phyloP scores from a whole-genome alignment of 2,329 filamentous ascomycete genomes.

The Arthrinium puccinioides region DNA sequence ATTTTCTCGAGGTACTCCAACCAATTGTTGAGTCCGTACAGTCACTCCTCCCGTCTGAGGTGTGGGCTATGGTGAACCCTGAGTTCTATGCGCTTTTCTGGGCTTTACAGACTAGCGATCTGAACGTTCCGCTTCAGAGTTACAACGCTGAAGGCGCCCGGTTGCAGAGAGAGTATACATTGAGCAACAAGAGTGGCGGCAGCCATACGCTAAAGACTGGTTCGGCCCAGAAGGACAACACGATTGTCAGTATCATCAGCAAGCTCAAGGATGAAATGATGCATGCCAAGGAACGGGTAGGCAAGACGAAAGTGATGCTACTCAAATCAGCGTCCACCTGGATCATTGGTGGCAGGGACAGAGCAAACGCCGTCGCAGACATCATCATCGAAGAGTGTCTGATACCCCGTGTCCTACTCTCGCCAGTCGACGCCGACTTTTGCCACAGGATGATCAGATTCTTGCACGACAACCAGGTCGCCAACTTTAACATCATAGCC shows the following conservation, averaged over 20 bases:
- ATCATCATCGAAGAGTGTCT: constrained; percentile 84
- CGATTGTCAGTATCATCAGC: constrained; percentile 60
- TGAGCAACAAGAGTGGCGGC: constrained; percentile 61
- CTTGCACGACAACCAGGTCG: constrained; percentile 75
- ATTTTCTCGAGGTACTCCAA: constrained; percentile 64
- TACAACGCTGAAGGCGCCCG: constrained; percentile 72
- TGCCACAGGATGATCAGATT: constrained; percentile 80
- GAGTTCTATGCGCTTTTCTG: constrained; percentile 89
- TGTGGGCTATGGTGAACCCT: constrained; percentile 65
- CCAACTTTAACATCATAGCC: constrained; percentile 79
- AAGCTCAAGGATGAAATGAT: constrained; percentile 68
- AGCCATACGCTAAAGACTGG: constrained; percentile 25
- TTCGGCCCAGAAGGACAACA: constrained; percentile 56
- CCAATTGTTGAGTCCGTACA: constrained; percentile 66
- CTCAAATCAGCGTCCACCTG: constrained; percentile 62
- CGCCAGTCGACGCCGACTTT: constrained; percentile 82
- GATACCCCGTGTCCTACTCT: constrained; percentile 78
- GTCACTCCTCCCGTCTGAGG: constrained; percentile 50
- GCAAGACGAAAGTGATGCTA: constrained; percentile 61
- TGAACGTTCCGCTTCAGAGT: constrained; percentile 66
- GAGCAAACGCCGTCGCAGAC: constrained; percentile 62
- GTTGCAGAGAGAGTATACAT: constrained; percentile 58
- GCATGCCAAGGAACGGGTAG: constrained; percentile 59
- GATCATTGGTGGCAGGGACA: constrained; percentile 62
- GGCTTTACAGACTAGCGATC: constrained; percentile 77